phyloP scores from a whole-genome alignment of 2,329 filamentous ascomycete species.

The Penicillium frequentans region DNA sequence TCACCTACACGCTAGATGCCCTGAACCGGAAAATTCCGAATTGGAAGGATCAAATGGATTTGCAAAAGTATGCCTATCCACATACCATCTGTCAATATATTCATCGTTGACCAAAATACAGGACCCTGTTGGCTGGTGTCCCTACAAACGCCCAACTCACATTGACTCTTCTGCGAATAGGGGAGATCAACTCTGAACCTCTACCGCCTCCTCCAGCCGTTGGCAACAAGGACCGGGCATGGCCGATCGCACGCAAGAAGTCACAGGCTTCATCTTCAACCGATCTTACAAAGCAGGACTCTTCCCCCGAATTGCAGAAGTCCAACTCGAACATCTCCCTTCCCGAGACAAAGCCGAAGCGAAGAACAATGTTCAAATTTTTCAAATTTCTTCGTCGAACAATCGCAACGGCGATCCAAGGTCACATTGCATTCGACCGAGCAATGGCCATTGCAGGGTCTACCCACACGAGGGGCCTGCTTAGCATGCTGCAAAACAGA shows the following conservation, averaged over 20 bases:
- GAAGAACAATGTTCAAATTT: constrained; percentile 50
- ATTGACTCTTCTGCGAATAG: constrained; percentile 76
- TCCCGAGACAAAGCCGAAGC: constrained; percentile 20
- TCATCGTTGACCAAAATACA: constrained; percentile 16
- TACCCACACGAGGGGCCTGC: constrained; percentile 65
- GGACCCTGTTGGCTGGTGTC: constrained; percentile 73
- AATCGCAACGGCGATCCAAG: constrained; percentile 69
- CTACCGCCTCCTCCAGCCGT: constrained; percentile 62
- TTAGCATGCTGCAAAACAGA: constrained; percentile 65
- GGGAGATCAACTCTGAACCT: constrained; percentile 78
- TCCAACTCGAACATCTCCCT: not conserved
- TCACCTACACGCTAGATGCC: constrained; percentile 58
- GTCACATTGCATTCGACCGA: constrained; percentile 70
- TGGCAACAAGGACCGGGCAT: constrained; percentile 30
- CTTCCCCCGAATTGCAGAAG: not conserved
- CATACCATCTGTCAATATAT: not conserved
- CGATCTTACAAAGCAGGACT: constrained; percentile 59
- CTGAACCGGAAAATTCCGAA: constrained; percentile 56
- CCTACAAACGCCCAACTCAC: constrained; percentile 86
- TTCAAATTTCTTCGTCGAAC: constrained; percentile 68
- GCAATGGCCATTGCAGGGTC: constrained; percentile 65
- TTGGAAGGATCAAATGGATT: constrained; percentile 74
- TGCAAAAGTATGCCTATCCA: constrained; percentile 55
- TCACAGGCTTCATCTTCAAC: constrained; percentile 51
- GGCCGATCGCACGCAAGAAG: constrained; percentile 42